These are phyloP conservation scores for Helichrysum umbraculigerum DNA, from an alignment of 129 eudicot genomes.

Conservation along the genomic window DNA sequence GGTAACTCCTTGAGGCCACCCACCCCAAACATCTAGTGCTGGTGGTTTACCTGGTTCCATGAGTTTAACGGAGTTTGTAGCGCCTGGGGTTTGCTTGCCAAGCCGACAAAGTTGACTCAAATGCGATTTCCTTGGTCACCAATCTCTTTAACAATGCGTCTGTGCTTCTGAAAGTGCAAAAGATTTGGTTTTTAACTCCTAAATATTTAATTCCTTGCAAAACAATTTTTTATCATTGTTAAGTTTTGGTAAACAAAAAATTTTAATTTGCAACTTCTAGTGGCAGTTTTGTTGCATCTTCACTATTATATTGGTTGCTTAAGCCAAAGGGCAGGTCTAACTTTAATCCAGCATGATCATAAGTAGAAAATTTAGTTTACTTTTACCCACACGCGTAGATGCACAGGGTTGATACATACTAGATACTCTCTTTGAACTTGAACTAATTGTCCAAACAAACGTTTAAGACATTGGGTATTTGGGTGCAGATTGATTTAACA, in stretches of 20 bases:
- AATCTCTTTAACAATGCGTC: too few species aligned
- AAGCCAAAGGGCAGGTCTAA: background rate
- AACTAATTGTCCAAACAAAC: background rate
- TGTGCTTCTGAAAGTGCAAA: background rate
- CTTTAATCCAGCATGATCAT: too few species aligned
- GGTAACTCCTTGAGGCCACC: too few species aligned
- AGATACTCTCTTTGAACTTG: background rate
- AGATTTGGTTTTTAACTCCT: background rate
- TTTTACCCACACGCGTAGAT: background rate
- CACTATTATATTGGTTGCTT: background rate
- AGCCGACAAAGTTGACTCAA: too few species aligned
- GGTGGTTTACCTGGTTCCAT: too few species aligned
- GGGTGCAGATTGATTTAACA: conserved; percentile 4
- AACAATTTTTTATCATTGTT: background rate
- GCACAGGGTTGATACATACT: too few species aligned
- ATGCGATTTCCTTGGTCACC: too few species aligned
- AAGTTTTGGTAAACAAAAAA: background rate
- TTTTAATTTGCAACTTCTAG: background rate
- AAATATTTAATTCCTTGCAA: background rate
- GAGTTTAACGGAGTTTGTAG: too few species aligned
- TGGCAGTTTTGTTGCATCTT: background rate
- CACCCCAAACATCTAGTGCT: too few species aligned
- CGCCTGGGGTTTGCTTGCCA: too few species aligned
- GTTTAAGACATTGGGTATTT: background rate
- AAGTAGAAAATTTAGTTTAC: background rate